These are phyloP conservation scores for Phoma sp. DNA, from an alignment of 2,329 filamentous ascomycete species.

Conservation along the genomic window DNA sequence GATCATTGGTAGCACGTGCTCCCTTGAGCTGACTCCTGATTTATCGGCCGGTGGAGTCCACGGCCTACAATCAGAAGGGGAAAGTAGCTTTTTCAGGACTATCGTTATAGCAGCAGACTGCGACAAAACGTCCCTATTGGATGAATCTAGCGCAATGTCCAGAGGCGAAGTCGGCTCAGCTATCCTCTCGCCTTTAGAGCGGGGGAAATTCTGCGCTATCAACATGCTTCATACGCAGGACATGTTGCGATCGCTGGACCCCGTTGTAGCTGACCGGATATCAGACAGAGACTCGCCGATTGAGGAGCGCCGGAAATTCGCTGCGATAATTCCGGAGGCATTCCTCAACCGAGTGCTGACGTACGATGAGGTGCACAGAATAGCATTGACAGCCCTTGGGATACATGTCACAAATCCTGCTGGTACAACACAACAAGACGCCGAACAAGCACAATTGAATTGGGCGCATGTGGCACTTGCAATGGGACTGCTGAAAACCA, in stretches of 20 bases:
- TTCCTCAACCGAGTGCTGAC: constrained; percentile 59
- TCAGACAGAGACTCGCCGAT: constrained; percentile 30
- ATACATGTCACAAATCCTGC: constrained; percentile 32
- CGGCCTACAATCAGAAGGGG: constrained; percentile 52
- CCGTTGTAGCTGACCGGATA: constrained; percentile 33
- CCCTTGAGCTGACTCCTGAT: constrained; percentile 55
- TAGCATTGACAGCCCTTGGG: constrained; percentile 61
- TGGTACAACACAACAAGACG: constrained; percentile 8
- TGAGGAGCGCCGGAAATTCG: constrained; percentile 26
- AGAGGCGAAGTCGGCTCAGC: constrained; percentile 11
- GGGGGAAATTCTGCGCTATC: constrained; percentile 52
- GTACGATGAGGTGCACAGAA: constrained; percentile 66
- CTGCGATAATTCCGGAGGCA: constrained; percentile 33
- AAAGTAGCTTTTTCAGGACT: constrained; percentile 41
- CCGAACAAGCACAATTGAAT: constrained; percentile 35
- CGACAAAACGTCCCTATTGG: constrained; percentile 18
- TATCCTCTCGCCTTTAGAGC: constrained; percentile 24
- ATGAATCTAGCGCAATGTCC: constrained; percentile 18
- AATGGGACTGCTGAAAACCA: constrained; percentile 51
- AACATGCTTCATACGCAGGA: constrained; percentile 70
- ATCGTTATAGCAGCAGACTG: constrained; percentile 40
- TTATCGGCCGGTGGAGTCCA: constrained; percentile 53
- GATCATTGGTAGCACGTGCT: constrained; percentile 77
- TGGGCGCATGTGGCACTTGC: constrained; percentile 51
- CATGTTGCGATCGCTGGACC: constrained; percentile 61